Conservation (phyloP, 331 rosid genomes). For the Arachis monticola region DNA sequence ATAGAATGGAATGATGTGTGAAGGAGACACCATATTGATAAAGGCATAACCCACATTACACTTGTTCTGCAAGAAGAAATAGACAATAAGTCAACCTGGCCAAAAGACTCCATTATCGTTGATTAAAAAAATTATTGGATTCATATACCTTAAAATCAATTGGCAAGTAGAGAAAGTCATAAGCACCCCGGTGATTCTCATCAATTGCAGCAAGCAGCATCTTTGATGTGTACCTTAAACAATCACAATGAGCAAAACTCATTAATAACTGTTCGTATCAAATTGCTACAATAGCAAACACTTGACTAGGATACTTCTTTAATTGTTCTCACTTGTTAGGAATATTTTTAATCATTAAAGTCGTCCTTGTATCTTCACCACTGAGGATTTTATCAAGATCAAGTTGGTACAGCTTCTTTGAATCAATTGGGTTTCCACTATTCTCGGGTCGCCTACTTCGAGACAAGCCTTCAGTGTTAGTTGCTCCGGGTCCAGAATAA, state of each 20-base stretch:
- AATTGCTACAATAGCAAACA: conserved; percentile 12
- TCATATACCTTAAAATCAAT: conserved; percentile 78
- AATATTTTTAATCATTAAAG: conserved; percentile 94
- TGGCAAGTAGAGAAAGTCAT: conserved; percentile 88
- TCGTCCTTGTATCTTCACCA: conserved; percentile 91
- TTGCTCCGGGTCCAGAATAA: conserved; percentile 60
- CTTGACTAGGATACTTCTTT: conserved; percentile 15
- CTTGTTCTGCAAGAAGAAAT: conserved; percentile 69
- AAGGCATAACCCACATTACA: conserved; percentile 98
- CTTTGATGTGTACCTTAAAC: conserved; percentile 85
- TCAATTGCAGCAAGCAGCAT: conserved; percentile 93
- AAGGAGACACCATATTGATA: conserved; percentile 95
- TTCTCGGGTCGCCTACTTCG: conserved; percentile 76
- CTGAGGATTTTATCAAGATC: conserved; percentile 78
- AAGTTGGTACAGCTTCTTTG: conserved; percentile 89
- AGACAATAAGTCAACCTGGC: conserved; percentile 23
- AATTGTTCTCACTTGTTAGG: conserved; percentile 78
- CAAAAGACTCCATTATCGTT: conserved; percentile 10
- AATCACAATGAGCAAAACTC: conserved; percentile 33
- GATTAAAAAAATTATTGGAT: conserved; percentile 26
- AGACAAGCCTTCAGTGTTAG: conserved; percentile 58
- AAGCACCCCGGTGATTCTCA: conserved; percentile 83
- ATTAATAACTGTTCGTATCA: conserved; percentile 14
- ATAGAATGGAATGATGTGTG: conserved; percentile 77
- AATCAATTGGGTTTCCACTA: conserved; percentile 64